Evolutionary conservation across 352 stramenopile genomes (phyloP).

Genomic region (Phytophthora agathidicida): DNA sequence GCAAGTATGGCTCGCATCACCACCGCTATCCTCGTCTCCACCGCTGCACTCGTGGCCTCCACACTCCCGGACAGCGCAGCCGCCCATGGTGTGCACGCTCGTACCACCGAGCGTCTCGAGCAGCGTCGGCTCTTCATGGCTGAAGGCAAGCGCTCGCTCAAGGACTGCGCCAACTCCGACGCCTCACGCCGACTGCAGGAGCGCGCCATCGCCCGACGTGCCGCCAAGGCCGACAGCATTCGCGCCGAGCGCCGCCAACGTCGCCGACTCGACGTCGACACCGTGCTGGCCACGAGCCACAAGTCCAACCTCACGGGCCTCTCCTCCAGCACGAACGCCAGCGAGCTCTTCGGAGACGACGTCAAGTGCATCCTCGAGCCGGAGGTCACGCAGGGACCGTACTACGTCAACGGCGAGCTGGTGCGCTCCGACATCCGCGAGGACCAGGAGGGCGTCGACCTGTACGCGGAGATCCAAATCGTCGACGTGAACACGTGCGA

Average conservation of each 20-base stretch:
- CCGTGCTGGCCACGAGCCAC: slow-evolving; percentile 21
- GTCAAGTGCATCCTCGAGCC: slow-evolving; percentile 33
- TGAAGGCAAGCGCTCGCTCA: slow-evolving; percentile 28
- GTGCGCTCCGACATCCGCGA: slow-evolving; percentile 26
- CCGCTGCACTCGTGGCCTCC: not conserved
- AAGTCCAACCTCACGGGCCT: slow-evolving; percentile 25
- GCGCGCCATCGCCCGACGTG: slow-evolving; percentile 10
- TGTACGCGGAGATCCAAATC: slow-evolving; percentile 34
- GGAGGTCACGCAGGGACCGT: slow-evolving; percentile 27
- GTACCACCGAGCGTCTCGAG: slow-evolving; percentile 3
- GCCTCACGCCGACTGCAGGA: slow-evolving; percentile 20
- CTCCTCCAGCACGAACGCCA: slow-evolving; percentile 10
- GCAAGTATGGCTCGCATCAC: slow-evolving; percentile 15
- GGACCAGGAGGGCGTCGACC: slow-evolving; percentile 22
- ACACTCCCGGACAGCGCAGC: not conserved
- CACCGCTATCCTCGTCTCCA: not conserved
- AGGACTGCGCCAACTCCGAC: slow-evolving; percentile 26
- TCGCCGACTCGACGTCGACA: slow-evolving; percentile 24
- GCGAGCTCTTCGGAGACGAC: slow-evolving; percentile 24
- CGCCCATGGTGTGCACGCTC: slow-evolving; percentile 8
- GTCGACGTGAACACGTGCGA: slow-evolving; percentile 36
- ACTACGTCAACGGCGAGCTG: slow-evolving; percentile 34
- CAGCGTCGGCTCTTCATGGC: slow-evolving; percentile 31
- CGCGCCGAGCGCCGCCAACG: slow-evolving; percentile 15
- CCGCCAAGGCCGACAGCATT: slow-evolving; percentile 13